phyloP scores from a whole-genome alignment of 1,139 yeast species.

The Blastobotrys elegans region DNA sequence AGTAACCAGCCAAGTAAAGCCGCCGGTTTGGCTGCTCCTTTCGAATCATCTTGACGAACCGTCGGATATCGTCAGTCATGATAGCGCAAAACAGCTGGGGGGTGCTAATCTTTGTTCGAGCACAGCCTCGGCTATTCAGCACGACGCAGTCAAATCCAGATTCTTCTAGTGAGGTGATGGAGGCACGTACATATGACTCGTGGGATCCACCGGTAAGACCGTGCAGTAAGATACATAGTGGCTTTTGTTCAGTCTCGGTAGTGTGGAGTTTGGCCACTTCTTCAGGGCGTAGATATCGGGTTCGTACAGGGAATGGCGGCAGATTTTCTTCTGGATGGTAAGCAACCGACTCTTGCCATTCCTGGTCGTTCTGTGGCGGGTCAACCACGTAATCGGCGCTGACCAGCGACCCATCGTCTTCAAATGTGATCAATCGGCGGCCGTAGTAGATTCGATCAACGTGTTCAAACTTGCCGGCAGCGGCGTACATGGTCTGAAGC shows the following conservation, averaged over 20 bases:
- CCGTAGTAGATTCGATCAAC: constrained; percentile 65
- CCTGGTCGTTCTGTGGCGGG: constrained; percentile 42
- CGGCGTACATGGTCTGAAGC: constrained; percentile 67
- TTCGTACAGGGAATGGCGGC: constrained; percentile 75
- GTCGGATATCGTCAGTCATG: constrained; percentile 68
- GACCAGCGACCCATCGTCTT: constrained; percentile 59
- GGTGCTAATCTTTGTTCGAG: constrained; percentile 71
- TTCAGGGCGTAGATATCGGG: constrained; percentile 57
- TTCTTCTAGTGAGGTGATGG: constrained; percentile 23
- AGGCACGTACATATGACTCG: constrained; percentile 75
- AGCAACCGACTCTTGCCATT: constrained; percentile 46
- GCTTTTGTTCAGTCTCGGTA: constrained; percentile 41
- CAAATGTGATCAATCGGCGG: constrained; percentile 57
- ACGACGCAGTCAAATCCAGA: constrained; percentile 62
- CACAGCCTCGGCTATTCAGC: constrained; percentile 80
- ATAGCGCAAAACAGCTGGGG: constrained; percentile 71
- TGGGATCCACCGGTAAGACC: constrained; percentile 93
- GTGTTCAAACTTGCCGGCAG: constrained; percentile 49
- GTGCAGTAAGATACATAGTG: constrained; percentile 68
- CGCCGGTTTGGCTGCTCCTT: constrained; percentile 63
- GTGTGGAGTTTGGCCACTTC: constrained; percentile 40
- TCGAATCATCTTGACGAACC: constrained; percentile 49
- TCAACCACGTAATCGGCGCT: constrained; percentile 73
- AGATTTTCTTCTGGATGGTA: constrained; percentile 60
- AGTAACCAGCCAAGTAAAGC: constrained; percentile 72